A percentile compares a stretch with the other conserved stretches of the same genome.
Evolutionary conservation across 1,284 basidiomycete species (phyloP).

Genomic region (Sanghuangporus weigelae): DNA sequence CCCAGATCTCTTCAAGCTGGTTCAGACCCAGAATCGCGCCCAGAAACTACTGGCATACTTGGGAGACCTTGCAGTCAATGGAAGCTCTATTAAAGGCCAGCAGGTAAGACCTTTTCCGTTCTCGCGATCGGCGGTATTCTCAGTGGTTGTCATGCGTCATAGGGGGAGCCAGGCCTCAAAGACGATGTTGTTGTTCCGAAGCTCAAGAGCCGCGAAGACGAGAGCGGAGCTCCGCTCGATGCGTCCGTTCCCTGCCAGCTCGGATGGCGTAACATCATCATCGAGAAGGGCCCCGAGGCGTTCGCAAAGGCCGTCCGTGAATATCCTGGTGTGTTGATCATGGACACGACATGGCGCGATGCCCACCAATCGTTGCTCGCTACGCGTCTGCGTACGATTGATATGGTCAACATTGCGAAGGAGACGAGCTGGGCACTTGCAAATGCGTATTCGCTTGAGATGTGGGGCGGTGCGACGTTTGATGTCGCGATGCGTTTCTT

Average conservation of each 20-base stretch:
- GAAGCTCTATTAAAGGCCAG: conserved; percentile 94
- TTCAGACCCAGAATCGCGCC: conserved; percentile 96
- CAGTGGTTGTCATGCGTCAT: not conserved
- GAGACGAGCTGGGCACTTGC: conserved; percentile 94
- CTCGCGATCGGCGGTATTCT: not conserved
- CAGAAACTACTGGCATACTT: conserved; percentile 97
- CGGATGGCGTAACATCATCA: conserved; percentile 99
- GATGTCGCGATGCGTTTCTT: conserved; percentile 99
- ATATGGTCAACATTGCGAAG: conserved; percentile 99
- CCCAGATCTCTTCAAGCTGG: conserved; percentile 97
- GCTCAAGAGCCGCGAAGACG: conserved; percentile 74
- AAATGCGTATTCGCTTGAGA: conserved; percentile 96
- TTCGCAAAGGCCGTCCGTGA: conserved; percentile 98
- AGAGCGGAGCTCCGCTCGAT: conserved; percentile 70
- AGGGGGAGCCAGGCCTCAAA: conserved; percentile 94
- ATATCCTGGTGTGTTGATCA: conserved; percentile 93
- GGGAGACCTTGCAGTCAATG: conserved; percentile 97
- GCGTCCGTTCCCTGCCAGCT: conserved; percentile 77
- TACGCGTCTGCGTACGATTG: conserved; percentile 92
- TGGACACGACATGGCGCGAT: conserved; percentile 99
- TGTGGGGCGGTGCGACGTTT: conserved; percentile 99
- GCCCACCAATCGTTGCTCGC: conserved; percentile 98
- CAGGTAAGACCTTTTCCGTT: conserved; percentile 33
- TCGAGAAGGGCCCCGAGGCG: conserved; percentile 95
- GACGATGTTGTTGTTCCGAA: conserved; percentile 84